These are phyloP conservation scores for Trichaptum fuscoviolaceum DNA, from an alignment of 768 basidiomycete genomes.

Conservation along the genomic window DNA sequence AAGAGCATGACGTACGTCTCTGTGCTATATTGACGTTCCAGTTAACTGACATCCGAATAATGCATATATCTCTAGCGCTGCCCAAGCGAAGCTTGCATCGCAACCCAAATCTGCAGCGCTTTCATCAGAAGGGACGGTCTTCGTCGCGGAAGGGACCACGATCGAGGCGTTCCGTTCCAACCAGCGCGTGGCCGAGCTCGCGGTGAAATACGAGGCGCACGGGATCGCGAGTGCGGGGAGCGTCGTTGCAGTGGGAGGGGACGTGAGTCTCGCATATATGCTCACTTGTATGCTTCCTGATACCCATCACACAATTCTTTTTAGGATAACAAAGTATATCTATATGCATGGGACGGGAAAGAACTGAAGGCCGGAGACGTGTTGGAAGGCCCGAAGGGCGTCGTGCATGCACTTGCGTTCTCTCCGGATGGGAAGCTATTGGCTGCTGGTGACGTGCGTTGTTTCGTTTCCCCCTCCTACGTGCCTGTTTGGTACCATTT, in stretches of 20 bases:
- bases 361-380: conserved; percentile 48
- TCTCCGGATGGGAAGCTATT: conserved; percentile 71
- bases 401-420: conserved; percentile 71
- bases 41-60: not conserved
- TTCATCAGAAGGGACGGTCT: conserved; percentile 55
- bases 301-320: conserved; percentile 6
- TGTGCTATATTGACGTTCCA: not conserved
- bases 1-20: conserved; percentile 44
- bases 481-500: conserved; percentile 3
- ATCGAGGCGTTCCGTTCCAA: conserved; percentile 68
- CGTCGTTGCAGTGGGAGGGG: conserved; percentile 67
- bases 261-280: conserved; percentile 39
- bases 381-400: conserved; percentile 64
- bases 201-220: conserved; percentile 47
- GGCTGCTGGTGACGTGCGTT: conserved; percentile 84
- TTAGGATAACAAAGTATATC: conserved; percentile 68
- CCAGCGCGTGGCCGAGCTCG: conserved; percentile 57
- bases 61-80: not conserved
- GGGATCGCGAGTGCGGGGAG: conserved; percentile 48
- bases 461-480: not conserved
- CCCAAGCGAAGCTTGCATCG: conserved; percentile 23
- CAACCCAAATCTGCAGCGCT: conserved; percentile 69
- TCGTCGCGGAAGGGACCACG: conserved; percentile 51
- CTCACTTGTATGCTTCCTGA: conserved; percentile 1
- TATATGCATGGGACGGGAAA: conserved; percentile 71